Evolutionary conservation across 495 filamentous ascomycete species (phyloP).

Genomic region (Penicillium pancosmium): DNA sequence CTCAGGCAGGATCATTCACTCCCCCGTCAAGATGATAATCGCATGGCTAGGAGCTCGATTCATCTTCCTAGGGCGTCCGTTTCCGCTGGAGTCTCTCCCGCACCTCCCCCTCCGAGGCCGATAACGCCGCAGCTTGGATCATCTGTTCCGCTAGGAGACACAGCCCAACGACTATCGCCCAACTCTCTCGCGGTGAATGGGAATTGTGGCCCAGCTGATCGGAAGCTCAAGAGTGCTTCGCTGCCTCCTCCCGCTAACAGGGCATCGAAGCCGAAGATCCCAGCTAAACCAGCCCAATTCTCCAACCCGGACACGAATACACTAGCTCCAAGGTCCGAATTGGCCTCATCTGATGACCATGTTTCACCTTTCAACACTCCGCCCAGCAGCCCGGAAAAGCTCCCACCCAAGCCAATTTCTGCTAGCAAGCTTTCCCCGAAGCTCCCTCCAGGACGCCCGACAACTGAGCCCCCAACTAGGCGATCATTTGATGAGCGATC

Average conservation of each 20-base stretch:
- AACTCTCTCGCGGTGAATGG: slow-evolving; percentile 36
- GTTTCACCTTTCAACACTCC: slow-evolving; percentile 91
- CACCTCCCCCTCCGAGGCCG: slow-evolving; percentile 47
- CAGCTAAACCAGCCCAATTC: slow-evolving; percentile 46
- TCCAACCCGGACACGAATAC: slow-evolving; percentile 32
- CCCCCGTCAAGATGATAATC: slow-evolving; percentile 27
- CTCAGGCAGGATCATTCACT: slow-evolving; percentile 17
- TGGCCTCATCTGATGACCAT: slow-evolving; percentile 47
- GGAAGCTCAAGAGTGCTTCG: slow-evolving; percentile 45
- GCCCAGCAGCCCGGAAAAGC: slow-evolving; percentile 72
- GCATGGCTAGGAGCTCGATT: slow-evolving; percentile 30
- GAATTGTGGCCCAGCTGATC: slow-evolving; percentile 28
- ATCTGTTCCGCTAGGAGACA: slow-evolving; percentile 55
- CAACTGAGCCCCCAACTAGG: slow-evolving; percentile 24
- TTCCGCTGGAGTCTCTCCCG: slow-evolving; percentile 43
- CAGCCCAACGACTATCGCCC: slow-evolving; percentile 50
- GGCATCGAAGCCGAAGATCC: slow-evolving; percentile 77
- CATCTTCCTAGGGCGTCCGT: slow-evolving; percentile 33
- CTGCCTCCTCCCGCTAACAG: slow-evolving; percentile 77
- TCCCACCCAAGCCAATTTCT: slow-evolving; percentile 28
- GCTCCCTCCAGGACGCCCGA: slow-evolving; percentile 26
- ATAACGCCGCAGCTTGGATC: slow-evolving; percentile 49
- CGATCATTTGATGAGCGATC: slow-evolving; percentile 36
- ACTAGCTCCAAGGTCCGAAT: slow-evolving; percentile 41
- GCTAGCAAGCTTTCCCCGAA: slow-evolving; percentile 14